Base-by-base conservation (phyloP, 2,329 filamentous ascomycete species). In the Botrytis paeoniae region DNA sequence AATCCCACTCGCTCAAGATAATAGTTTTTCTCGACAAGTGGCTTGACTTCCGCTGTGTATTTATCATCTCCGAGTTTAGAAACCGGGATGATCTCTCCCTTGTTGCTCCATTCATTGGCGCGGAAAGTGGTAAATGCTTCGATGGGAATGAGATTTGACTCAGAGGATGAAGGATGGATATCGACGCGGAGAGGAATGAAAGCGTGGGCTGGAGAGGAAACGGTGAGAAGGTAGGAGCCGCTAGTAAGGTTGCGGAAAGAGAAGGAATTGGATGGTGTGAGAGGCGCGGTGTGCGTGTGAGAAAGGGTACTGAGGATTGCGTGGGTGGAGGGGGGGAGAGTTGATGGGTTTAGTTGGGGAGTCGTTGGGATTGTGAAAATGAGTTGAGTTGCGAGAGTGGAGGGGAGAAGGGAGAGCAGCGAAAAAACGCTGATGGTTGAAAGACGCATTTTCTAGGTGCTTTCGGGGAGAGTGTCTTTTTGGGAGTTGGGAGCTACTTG, bases 101-200 rank as follows among this genome's bases (percentile, higher is more conserved):
- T 92, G 81, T 97, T 97, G 29, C 86, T 89, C 94, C 95, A 98
- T 78, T 96, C 93, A 79, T 97, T 95, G 0, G 94, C 94, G 65
- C 94, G 86, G 81, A 91, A 97, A 39, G 94, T 97, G 85, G 95
- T 93, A 91, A 93, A 96, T 41, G 90, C 90, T 60, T 86, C 83
- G 4, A 94, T 85, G 73, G 81, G 74, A 75, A 70, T 69, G 35
- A 45, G 71, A 37, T 77, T 80, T 70, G 79, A 77, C 3, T 79
- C 79, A 69, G 79, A 78, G 2, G 78, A 79, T 63, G 78, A 77
- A 48, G 41, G 41, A 70, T 73, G 75, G 29, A 96, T 88, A 80
- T 98, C 96, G 43, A 98, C 88, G 62, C 95, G 87, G 81, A 97
- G 85, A 18, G 94, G 92, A 77, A 89, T 88, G 81, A 98, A 98